Evolutionary conservation across 2,329 filamentous ascomycete genomes (phyloP), one percentile per base, ranked within the genome.

Genomic region (Waltergamsia citrina): DNA sequence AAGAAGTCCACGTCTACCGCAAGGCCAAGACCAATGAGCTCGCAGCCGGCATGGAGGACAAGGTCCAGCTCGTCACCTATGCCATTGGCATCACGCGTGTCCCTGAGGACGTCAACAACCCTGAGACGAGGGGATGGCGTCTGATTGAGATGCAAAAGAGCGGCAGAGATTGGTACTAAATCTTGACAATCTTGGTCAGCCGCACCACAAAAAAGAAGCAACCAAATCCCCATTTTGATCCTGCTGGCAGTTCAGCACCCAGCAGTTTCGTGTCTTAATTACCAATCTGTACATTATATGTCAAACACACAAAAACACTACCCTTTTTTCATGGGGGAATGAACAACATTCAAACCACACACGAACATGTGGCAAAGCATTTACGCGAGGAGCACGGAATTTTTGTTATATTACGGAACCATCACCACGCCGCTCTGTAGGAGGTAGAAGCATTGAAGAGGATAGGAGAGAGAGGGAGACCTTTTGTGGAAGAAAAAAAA

Each of bases 121-220:
- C 87, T 3, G 92, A 98, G 65, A 98, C 92, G 9, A 75, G 88
- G 52, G 92, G 92, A 21, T 98, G 92, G 92, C 81, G 90, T 51
- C 67, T 98, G 58, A 96, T 98, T 53, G 92, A 98, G 66, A 78
- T 98, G 68, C 92, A 98, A 62, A 98, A 98, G 79, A 93, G 86
- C 58, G 90, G 85, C 36, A 78, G 92, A 51, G 92, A 98, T 63
- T 96, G 72, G 59, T 72, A 74, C 46, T 77, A 62, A 62, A 16
- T 23, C 14, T n/a, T 21, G 7, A 19, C 12, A 16, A 17, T 4
- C 29, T 5, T 12, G 16, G 21, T 16, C n/a, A 12, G 31, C n/a
- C n/a, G n/a, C n/a, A n/a, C n/a, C 23, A 4, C 32, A 18, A 10
- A 37, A 37, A 33, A 28, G 16, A 31, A 21, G 29, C 18, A 21